Base-by-base conservation (phyloP, 129 eudicot species). In the Arctium minus region DNA sequence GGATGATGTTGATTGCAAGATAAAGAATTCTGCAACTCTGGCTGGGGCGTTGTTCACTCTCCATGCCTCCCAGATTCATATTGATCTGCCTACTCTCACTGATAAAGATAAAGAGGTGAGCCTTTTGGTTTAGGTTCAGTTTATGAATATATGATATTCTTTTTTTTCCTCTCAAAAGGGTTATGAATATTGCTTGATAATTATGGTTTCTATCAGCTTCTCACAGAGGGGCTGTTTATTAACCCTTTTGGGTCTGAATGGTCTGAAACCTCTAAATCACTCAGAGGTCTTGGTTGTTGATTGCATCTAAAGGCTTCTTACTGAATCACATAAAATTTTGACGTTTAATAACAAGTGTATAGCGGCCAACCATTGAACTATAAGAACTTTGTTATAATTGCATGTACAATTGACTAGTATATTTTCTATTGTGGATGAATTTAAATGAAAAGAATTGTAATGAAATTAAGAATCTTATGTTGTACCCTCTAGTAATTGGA, bases 71-170 rank as follows among this genome's bases (percentile, higher is more conserved):
- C 97, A 91, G 81, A 86, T 91, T 86, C 97, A 60, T 79, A 92
- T 96, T 70, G 94, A 96, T 69, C 81, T 93, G 79, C 99, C 99
- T 44, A 96, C 99, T 64, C 97, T 96, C 38, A 81, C 98, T n/a
- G 97, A 87, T 67, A 82, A 87, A 72, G 99, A 96, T 85, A 93
- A 93, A 84, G 87, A 90, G 97, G 99, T 96, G 35, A 79, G 86
- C 67, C 2, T 36, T 74, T 69, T 48, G 44, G 29, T 22, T 75
- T 44, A 17, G 56, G 17, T 74, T 65, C 44, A 29, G 1, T 50
- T 37, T 36, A 18, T 27, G 64, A 15, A 31, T 42, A 6, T 74
- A 62, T 67, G 71, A 8, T 67, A 18, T 18, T 60, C 9, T 35
- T 0, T 67, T 67, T 29, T 67, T 67, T 2, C 7, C 70, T 67